Conservation (phyloP, 495 filamentous ascomycete genomes). For the Penicillium canariense region DNA sequence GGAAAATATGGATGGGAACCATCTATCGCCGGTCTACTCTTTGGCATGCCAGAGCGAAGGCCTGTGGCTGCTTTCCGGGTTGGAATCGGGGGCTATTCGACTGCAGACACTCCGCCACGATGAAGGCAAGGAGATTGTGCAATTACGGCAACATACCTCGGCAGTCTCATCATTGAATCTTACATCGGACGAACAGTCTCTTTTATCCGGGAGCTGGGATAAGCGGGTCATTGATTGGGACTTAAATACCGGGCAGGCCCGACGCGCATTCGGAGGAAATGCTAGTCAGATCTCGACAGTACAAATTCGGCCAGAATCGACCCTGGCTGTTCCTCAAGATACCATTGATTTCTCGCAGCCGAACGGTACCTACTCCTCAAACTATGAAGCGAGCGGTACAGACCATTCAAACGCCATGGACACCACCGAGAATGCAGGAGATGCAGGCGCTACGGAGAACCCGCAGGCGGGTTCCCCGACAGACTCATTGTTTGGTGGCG, state of each 20-base stretch:
- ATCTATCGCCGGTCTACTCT: conserved; percentile 85
- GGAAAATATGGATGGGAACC: conserved; percentile 71
- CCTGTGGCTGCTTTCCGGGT: conserved; percentile 84
- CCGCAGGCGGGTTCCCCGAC: conserved; percentile 62
- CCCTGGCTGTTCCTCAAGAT: conserved; percentile 69
- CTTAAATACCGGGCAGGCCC: conserved; percentile 77
- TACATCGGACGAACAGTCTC: conserved; percentile 77
- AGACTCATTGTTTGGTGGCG: conserved; percentile 63
- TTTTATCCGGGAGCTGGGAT: conserved; percentile 96
- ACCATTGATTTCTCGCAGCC: conserved; percentile 54
- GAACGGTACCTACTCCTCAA: conserved; percentile 68
- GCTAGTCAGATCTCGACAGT: conserved; percentile 85
- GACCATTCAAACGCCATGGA: conserved; percentile 44
- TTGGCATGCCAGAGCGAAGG: conserved; percentile 86
- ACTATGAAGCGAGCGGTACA: conserved; percentile 48
- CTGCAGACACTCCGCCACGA: conserved; percentile 93
- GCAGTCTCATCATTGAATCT: conserved; percentile 87
- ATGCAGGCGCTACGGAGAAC: conserved; percentile 34
- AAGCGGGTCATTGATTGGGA: conserved; percentile 95
- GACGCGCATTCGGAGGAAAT: conserved; percentile 69
- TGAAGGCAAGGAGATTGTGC: conserved; percentile 83
- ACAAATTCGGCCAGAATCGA: conserved; percentile 77
- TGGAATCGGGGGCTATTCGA: conserved; percentile 90
- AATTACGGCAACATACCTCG: conserved; percentile 79
- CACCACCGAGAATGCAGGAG: conserved; percentile 41